Base-by-base conservation (phyloP, 2,329 filamentous ascomycete species). In the Paraphoma chrysanthemicola region DNA sequence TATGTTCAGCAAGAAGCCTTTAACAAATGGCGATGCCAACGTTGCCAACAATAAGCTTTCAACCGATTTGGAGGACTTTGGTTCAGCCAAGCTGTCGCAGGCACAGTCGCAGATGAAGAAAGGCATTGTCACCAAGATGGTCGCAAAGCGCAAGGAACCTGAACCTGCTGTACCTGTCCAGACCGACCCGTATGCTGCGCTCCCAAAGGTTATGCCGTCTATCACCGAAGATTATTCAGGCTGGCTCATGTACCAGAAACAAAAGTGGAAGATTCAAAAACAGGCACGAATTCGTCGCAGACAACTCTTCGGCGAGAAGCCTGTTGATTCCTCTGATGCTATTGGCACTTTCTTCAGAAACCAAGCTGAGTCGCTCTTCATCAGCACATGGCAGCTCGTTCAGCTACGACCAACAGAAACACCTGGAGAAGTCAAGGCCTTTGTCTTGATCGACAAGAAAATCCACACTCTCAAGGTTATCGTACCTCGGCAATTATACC, bases 221-320 rank as follows among this genome's bases (percentile, higher is more conserved):
- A 90, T 95, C 17, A 91, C 88, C 0, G 88, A 95, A 47, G 90
- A 99, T 76, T 99, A 99, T 66, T 81, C 87, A 16, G 92, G 87
- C 0, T 99, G 96, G 82, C 77, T 99, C 51, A 85, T 90, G 70
- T 98, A 98, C 70, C 95, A 99, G 74, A 99, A 99, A 78, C 88
- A 93, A 79, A 99, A 99, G 78, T 99, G 95, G 95, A 97, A 94
- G 80, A 90, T 98, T 38, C 95, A 99, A 74, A 96, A 93, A 71
- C 90, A 96, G 74, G 93, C 94, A 33, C 88, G 95, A 18, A 84
- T 89, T 57, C 88, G 94, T 43, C 86, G 96, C 62, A 87, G 94
- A 47, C 95, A 99, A 74, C 82, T 99, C 0, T 99, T 99, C 69
- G 95, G 95, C 57, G 94, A 99, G 69, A 89, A 90, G 54, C 86